Base-by-base conservation (phyloP, 768 basidiomycete genomes). In the Pleurotus sapidus region DNA sequence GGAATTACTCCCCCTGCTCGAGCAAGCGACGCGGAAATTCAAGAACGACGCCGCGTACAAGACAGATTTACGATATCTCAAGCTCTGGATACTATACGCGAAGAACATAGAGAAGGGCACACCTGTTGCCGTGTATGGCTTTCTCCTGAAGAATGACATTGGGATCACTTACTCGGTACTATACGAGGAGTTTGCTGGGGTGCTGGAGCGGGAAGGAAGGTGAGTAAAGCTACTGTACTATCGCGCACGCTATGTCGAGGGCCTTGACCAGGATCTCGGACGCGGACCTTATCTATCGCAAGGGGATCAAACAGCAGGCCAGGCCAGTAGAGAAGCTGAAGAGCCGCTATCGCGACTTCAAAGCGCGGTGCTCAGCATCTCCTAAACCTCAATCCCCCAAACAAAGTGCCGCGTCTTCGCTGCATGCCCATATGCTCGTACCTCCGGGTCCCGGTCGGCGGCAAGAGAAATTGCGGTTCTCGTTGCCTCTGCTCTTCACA, bases 21-120 rank as follows among this genome's bases (percentile, higher is more conserved):
- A 95, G 63, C 87, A 93, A 64, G 86, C 89, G 1, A 94, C 94
- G 2, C 73, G 84, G 27, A 83, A 84, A 56, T 97, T 98, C 71
- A 84, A 88, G 61, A 79, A 84, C 24, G 96, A 98, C 68, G 76
- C 81, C n/a, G 72, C 85, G 12, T 98, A 97, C 71, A 88, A 84
- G 69, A 86, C 84, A 51, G 95, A 98, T 75, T 73, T 93, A 50
- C 83, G 96, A 42, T 97, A 98, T 72, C 78, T 98, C 49, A 92
- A 93, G 68, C 70, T 98, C 17, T 99, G 97, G 97, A 82, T 87
- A 18, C 78, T 89, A 49, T 95, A 96, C 68, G 89, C 95, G 8
- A 84, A 84, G 55, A 82, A 89, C 65, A 83, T 93, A 55, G 88
- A 94, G 64, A 81, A 84, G 63, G 77, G 87, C 3, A 77, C 80